Conservation (phyloP, 2,329 filamentous ascomycete genomes). For the Colletotrichum somersetense region DNA sequence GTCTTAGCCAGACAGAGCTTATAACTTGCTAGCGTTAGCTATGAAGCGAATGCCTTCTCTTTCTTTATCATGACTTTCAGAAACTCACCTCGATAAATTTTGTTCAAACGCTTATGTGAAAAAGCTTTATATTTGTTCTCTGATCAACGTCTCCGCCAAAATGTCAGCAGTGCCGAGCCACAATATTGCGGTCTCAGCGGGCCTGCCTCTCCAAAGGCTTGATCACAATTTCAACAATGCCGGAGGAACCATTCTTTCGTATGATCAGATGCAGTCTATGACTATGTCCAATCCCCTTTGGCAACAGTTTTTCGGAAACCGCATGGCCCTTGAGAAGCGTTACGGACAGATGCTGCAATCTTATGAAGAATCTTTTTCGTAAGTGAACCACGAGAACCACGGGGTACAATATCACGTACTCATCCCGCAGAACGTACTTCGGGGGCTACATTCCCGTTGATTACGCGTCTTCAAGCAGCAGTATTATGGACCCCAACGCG, state of each 20-base stretch:
- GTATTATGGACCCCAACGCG: slow-evolving; percentile 42
- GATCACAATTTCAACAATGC: slow-evolving; percentile 46
- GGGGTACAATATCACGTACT: fast-evolving
- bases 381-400: neutral
- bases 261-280: slow-evolving; percentile 43
- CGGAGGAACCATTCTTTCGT: slow-evolving; percentile 45
- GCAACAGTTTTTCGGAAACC: slow-evolving; percentile 45
- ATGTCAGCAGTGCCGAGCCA: neutral
- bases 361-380: slow-evolving; percentile 44
- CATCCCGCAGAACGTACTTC: slow-evolving; percentile 38
- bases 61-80: too few species aligned
- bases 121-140: too few species aligned
- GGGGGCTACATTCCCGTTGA: slow-evolving; percentile 44
- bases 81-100: neutral
- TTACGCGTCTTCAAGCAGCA: slow-evolving; percentile 41
- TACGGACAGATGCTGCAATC: slow-evolving; percentile 43
- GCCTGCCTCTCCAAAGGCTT: slow-evolving; percentile 27
- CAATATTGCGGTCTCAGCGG: slow-evolving; percentile 3
- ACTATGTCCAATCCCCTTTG: slow-evolving; percentile 43
- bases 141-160: neutral
- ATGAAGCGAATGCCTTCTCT: fast-evolving
- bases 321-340: slow-evolving; percentile 43
- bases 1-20: neutral
- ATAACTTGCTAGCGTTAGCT: too few species aligned
- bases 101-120: too few species aligned